Evolutionary conservation across 768 basidiomycete species (phyloP), one percentile per base, ranked within the genome.

Genomic region (Hygrophorus pudorinus): DNA sequence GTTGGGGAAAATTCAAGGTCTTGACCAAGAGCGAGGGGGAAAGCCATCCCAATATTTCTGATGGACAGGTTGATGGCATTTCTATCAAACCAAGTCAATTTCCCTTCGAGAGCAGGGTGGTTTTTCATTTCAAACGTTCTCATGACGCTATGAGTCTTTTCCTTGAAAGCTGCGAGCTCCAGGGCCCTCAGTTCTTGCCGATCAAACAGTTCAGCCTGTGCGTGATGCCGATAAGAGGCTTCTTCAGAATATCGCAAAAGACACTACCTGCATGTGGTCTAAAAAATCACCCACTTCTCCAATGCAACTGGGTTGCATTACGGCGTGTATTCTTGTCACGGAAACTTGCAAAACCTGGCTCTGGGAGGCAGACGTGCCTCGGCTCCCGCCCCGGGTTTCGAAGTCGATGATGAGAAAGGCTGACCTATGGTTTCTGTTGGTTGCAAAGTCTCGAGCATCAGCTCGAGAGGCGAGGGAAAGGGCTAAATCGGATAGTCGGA

Each of bases 301-400:
- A 41, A 97, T 81, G 0, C 94, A 93, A 50, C 87, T 88, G 8
- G 93, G 83, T 59, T 92, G 91, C 84, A 96, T 82, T 28, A 94
- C 85, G 1, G 93, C 91, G 55, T 97, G 89, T 2, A 90, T 78
- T 59, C 84, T 87, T 6, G 75, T 77, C 17, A 93, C 62, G 1
- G 66, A 60, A 24, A 91, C 48, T 29, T 78, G 66, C 20, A 87
- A 58, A 5, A 56, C 56, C 39, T 70, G 66, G 16, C 50, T 53
- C 2, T 42, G 11, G 20, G 49, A 44, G 32, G 41, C 40, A 27
- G 51, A 55, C 4, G 59, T 53, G n/a, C 49, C 48, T 38, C 55
- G 56, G 38, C 58, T 60, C 5, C 49, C 51, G 20, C 64, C 64
- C 17, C 60, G 63, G 47, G 73, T 64, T 33, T 75, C 71, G 54